Evolutionary conservation across 2,329 filamentous ascomycete species (phyloP), one percentile per base, ranked within the genome.

Genomic region (Cladosporium velox): DNA sequence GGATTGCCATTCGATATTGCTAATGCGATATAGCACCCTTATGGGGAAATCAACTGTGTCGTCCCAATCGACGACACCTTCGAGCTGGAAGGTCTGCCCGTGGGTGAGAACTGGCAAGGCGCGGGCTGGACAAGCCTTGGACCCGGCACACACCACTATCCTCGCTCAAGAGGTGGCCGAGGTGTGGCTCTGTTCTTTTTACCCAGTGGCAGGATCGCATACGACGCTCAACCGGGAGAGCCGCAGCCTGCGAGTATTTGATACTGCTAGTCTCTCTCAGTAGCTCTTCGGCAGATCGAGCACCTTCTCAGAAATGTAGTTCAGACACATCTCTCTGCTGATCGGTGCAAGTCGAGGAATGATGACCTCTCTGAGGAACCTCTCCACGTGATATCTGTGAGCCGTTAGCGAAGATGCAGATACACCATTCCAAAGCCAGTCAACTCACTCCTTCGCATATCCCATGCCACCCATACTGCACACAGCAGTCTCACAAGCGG

Each of bases 291-390:
- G 72, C 57, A 72, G 63, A 38, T 72, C 74, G 21, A 76, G 66
- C 30, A 76, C 73, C 55, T 72, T 73, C 65, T 76, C 73, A 5
- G 70, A 70, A 30, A 77, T 73, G 64, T 77, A 77, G 59, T 77
- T 76, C 55, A 75, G 57, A 52, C 72, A 73, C 75, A 77, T 76
- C 67, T 77, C 76, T 21, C 72, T 68, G 65, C 85, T 88, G 0
- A 90, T 83, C 0, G 87, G 88, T 11, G 88, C 87, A 62, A 90
- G 87, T 11, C 88, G 77, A 2, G 88, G 87, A 47, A 90, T 85
- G 66, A 89, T 80, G 63, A 86, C 86, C 74, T 90, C 88, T n/a
- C 88, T 78, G 66, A 90, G 80, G 77, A 86, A 90, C 54, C 87
- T 79, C 75, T 90, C 87, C 12, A 90, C 87, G 74, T 89, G 86